Evolutionary conservation across 139 green algal genomes (phyloP), one percentile per base, ranked within the genome.

Genomic region (Axilococcus clingmanii): DNA sequence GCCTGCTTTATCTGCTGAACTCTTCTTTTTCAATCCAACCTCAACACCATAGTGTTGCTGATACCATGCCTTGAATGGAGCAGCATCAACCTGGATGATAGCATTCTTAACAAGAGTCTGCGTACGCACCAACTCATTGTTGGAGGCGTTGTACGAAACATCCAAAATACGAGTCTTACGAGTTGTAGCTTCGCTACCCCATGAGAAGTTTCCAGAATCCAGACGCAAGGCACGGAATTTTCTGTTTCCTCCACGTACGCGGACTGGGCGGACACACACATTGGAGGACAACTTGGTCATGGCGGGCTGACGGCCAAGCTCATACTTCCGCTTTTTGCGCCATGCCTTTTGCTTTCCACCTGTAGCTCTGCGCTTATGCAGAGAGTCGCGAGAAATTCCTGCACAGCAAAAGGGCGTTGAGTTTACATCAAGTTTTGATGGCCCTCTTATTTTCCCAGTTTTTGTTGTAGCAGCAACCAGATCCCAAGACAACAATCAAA

Each of bases 291-390:
- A 79, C 84, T 97, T 97, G 44, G 92, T 98, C 65, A 84, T 95
- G 49, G 85, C 88, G 33, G 92, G 59, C 68, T 91, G 83, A 35
- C 92, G 85, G 46, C 92, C 92, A 50, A 99, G 70, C 80, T 97
- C 89, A 80, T 94, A 97, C 92, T 98, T 98, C 63, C 90, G 87
- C 84, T 94, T 95, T 83, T 98, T 98, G 64, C 85, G 80, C 88
- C 88, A 98, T 62, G 73, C 63, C 72, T 92, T 90, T 80, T 96
- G 93, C 72, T 92, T 87, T 47, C 89, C 91, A 67, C 91, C 91
- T 16, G 91, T 98, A 30, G 73, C 63, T 31, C 92, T 79, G 55
- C 91, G 78, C 85, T 98, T 98, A 71, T 98, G 91, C 24, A 96
- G 70, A 31, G 83, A 94, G 55, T 96, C 89, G 66, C 91, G 91